Percentiles rank a stretch among this genome's conserved stretches.
Conservation (phyloP, 2,329 filamentous ascomycete species). For the Mycosphaerelloides madeirae region DNA sequence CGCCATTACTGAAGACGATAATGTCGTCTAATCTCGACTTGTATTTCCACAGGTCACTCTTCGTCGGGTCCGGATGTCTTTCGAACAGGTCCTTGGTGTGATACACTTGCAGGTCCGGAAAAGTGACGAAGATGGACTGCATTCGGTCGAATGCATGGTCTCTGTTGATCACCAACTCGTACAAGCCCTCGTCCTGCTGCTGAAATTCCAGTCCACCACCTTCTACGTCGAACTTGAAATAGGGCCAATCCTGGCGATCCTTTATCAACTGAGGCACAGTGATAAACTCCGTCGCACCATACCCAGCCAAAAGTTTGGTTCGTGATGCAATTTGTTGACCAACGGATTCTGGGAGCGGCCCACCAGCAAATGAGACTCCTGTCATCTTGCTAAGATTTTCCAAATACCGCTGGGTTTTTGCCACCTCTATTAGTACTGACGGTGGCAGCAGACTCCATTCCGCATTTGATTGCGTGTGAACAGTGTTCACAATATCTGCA, state of each 20-base stretch:
- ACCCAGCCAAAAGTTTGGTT: too few species aligned
- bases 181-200: constrained; percentile 18
- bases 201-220: constrained; percentile 5
- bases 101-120: constrained; percentile 28
- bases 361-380: too few species aligned
- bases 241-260: constrained; percentile 2
- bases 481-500: too few species aligned
- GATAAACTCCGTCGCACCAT: neutral
- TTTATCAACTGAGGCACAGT: too few species aligned
- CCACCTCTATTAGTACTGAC: too few species aligned
- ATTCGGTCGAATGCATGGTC: constrained; percentile 20
- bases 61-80: constrained; percentile 20
- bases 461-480: too few species aligned
- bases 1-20: constrained; percentile 23
- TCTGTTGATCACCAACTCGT: constrained; percentile 34
- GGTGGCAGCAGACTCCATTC: too few species aligned
- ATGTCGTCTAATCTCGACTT: constrained; percentile 22
- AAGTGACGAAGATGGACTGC: constrained; percentile 26
- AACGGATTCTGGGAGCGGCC: too few species aligned
- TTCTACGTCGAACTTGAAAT: constrained; percentile 9
- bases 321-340: too few species aligned
- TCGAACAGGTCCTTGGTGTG: constrained; percentile 22
- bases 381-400: too few species aligned
- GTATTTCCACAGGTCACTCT: constrained; percentile 18
- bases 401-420: too few species aligned